Conservation (phyloP, 2,329 filamentous ascomycete species). For the Pyricularia grisea region DNA sequence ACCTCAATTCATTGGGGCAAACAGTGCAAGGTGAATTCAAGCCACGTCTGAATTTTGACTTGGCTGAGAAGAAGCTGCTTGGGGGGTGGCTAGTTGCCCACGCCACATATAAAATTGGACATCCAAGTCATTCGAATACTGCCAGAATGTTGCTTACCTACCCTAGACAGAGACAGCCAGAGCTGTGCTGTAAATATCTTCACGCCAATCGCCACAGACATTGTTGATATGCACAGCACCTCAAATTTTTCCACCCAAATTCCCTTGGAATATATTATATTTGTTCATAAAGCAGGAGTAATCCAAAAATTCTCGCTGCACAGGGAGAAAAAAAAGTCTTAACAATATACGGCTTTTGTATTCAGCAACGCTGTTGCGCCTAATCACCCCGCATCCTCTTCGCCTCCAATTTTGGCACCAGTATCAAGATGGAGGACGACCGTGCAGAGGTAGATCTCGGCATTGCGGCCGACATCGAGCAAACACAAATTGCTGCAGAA, state of each 20-base stretch:
- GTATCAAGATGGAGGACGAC: conserved; percentile 61
- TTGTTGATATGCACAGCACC: no score
- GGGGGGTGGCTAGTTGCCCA: not conserved
- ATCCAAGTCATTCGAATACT: no score
- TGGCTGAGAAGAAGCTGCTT: not conserved
- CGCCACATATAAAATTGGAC: not conserved
- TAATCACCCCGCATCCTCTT: conserved; percentile 3
- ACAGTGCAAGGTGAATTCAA: not conserved
- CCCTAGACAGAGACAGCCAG: no score
- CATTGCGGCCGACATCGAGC: conserved; percentile 55
- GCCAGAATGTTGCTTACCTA: no score
- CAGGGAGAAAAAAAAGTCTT: not conserved
- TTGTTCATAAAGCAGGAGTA: no score
- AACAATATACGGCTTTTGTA: not conserved
- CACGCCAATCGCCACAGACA: no score
- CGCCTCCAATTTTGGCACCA: conserved; percentile 9
- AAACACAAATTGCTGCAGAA: conserved; percentile 11
- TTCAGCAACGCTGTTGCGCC: conserved; percentile 9
- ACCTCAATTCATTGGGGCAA: no score
- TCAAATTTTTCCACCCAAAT: not conserved
- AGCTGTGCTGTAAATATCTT: no score
- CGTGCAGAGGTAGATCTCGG: conserved; percentile 61
- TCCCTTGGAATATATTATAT: not conserved
- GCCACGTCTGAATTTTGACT: not conserved
- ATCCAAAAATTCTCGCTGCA: no score